Base-by-base conservation (phyloP, 2,329 filamentous ascomycete genomes). In the Fragosphaeria purpurea region DNA sequence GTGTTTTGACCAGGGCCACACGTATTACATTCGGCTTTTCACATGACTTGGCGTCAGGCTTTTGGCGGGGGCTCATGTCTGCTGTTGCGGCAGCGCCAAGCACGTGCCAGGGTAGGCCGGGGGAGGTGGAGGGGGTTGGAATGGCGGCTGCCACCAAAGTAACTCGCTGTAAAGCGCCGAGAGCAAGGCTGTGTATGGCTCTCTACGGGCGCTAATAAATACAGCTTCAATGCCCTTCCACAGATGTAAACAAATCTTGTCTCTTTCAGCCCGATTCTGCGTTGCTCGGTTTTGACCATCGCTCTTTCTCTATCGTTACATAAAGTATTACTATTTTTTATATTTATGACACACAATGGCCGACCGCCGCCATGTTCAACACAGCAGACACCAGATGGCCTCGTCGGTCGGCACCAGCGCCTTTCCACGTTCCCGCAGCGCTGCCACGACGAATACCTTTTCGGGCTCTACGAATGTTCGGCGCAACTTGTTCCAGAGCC, bases 401-500 rank as follows among this genome's bases (percentile, higher is more conserved):
- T 31, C 47, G 5, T 48, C 51, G 13, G 41, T 40, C 6, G 51
- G 51, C n/a, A 12, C 47, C 4, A 53, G 41, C n/a, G 34, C 47
- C 6, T 52, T 53, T 53, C 49, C 50, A 1, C 43, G 44, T 5
- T 33, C 30, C 22, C 34, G 31, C 37, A 30, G 10, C 35, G n/a
- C 12, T 31, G 8, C 31, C 41, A 5, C 35, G 7, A 4, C 22
- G 30, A 11, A 9, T n/a, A 11, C 51, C 8, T 6, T 48, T 3
- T 30, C 56, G 4, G 49, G 50, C 3, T 55, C 53, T 8, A 40
- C 56, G 41, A 66, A 63, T 44, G 70, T 76, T 38, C 73, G 74
- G 22, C 69, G 74, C 53, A 81, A 80, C 64, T 71, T 82, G 49
- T 81, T 83, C 65, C 78, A 80, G 60, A 72, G 70, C 64, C 73